phyloP scores from a whole-genome alignment of 1,139 yeast species.

The Yamadazyma songkhlaensis region DNA sequence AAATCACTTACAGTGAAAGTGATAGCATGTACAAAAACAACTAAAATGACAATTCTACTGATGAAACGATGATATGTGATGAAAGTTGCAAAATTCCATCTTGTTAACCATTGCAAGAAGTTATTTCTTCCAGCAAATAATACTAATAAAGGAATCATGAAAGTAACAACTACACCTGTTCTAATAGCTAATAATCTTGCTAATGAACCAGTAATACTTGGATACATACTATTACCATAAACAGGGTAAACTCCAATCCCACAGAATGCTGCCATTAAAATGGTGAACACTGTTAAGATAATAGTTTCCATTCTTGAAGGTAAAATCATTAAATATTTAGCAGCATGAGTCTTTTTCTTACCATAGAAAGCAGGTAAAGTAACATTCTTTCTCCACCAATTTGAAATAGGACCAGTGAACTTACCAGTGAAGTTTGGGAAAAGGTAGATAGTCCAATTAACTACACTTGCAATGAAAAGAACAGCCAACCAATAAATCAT shows the following conservation, averaged over 20 bases:
- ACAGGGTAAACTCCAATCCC: conserved; percentile 20
- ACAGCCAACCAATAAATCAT: conserved; percentile 50
- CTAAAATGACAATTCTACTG: conserved; percentile 21
- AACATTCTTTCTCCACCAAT: conserved; percentile 27
- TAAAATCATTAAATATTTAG: conserved; percentile 18
- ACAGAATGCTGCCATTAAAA: conserved; percentile 41
- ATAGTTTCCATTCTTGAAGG: conserved; percentile 31
- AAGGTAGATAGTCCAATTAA: conserved; percentile 41
- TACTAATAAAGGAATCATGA: conserved; percentile 24
- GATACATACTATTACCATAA: conserved; percentile 22
- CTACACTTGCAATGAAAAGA: conserved; percentile 37
- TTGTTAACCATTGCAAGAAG: conserved; percentile 29
- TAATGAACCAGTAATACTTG: conserved; percentile 13
- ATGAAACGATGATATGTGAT: conserved; percentile 31
- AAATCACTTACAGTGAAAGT: conserved; percentile 18
- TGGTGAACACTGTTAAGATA: conserved; percentile 36
- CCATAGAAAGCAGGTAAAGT: conserved; percentile 31
- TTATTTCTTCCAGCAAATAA: conserved; percentile 34
- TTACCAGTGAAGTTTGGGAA: conserved; percentile 24
- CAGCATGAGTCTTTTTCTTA: conserved; percentile 23
- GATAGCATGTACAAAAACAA: conserved; percentile 24
- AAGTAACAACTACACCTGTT: conserved; percentile 26
- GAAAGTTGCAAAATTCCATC: conserved; percentile 30
- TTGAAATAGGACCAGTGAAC: conserved; percentile 25
- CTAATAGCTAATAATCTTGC: conserved; percentile 25